These are phyloP conservation scores for Lasiodiplodia sp. DNA, from an alignment of 2,329 filamentous ascomycete species.

Conservation along the genomic window DNA sequence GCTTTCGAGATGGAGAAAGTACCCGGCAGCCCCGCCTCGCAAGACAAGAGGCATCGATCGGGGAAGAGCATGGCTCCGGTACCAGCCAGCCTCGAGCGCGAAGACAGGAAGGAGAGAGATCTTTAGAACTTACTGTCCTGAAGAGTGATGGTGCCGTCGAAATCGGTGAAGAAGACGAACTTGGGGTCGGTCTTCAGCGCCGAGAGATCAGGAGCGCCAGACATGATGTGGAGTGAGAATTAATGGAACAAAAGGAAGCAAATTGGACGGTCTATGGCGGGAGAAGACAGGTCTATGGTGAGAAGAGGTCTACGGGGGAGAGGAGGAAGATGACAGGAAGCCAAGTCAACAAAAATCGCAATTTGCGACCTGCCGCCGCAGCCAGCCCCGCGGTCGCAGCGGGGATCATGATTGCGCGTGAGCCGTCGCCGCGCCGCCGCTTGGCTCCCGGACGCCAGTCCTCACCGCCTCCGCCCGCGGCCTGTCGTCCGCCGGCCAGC, in stretches of 20 bases:
- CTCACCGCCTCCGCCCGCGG: conserved; percentile 10
- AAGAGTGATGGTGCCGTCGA: conserved; percentile 93
- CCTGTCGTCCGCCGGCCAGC: background rate
- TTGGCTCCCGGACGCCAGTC: background rate
- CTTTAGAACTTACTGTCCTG: conserved; percentile 63
- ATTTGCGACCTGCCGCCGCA: background rate
- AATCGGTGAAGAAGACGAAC: conserved; percentile 98
- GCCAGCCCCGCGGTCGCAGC: conserved; percentile 10
- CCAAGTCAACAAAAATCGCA: conserved; percentile 20
- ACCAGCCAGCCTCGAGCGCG: background rate
- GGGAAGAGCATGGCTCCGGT: background rate
- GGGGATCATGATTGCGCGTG: background rate
- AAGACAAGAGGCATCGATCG: no score
- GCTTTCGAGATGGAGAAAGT: no score
- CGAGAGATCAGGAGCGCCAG: conserved; percentile 46
- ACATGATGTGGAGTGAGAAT: conserved; percentile 35
- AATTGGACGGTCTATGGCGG: conserved; percentile 9
- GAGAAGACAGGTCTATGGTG: background rate
- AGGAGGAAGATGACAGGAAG: background rate
- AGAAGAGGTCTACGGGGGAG: background rate
- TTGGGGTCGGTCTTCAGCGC: conserved; percentile 70
- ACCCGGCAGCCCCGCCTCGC: no score
- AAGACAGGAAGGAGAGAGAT: conserved; percentile 16
- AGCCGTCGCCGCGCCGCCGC: background rate
- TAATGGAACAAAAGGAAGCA: conserved; percentile 1